Base-by-base conservation (phyloP, 768 basidiomycete species). In the Amanita muscaria region DNA sequence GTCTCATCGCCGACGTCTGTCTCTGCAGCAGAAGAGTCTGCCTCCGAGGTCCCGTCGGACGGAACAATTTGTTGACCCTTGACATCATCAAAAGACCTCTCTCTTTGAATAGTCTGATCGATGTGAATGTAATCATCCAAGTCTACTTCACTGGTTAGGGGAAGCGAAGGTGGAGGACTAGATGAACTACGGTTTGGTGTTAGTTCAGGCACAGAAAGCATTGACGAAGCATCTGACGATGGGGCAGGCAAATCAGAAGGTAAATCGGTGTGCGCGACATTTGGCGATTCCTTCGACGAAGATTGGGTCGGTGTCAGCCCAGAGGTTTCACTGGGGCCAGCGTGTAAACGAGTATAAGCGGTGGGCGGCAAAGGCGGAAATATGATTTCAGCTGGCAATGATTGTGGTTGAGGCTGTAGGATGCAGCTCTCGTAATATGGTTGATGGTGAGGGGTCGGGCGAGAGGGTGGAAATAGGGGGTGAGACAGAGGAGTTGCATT, bases 311-410 rank as follows among this genome's bases (percentile, higher is more conserved):
- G 19, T 19, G 44, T 15, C 39, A 47, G 22, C 29, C 53, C 23
- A 49, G 22, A 56, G 47, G 7, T 64, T 48, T 23, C 30, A 7
- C 30, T 42, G 21, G 50, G 62, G 48, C 51, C 56, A 58, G 46
- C 64, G 64, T 4, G 63, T 60, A 43, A 35, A n/a, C 44, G 44
- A 14, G 25, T 38, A 16, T 46, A 46, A 14, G 66, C 60, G 10
- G 61, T 63, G 4, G 77, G 64, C 12, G 84, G 85, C 3, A 87
- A 61, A 1, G 83, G 81, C 40, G 85, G 85, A 59, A 87, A 87
- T 25, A 87, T 76, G 23, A 84, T 68, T 24, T 83, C 84, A 6
- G 79, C 69, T 4, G 80, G 70, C 4, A 71, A 40, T 15, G 57
- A 56, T 37, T 64, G 64, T 9, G 55, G 55, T 42, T 74, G 72